Evolutionary conservation across 352 stramenopile species (phyloP).

Genomic region (Phytopythium oedochilum): DNA sequence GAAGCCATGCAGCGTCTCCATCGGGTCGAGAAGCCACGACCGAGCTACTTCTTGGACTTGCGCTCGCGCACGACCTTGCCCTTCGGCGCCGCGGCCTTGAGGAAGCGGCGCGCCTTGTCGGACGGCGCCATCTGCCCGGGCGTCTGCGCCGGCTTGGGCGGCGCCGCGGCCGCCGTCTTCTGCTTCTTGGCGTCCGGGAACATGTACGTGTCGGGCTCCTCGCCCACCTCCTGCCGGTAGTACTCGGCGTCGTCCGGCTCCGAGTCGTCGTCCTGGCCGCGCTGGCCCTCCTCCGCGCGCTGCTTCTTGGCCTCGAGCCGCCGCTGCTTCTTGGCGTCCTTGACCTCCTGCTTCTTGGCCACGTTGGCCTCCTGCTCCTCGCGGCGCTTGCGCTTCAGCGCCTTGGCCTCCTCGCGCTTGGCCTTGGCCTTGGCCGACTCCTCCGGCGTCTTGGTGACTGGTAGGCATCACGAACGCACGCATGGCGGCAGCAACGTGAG

Average conservation of each 20-base stretch:
- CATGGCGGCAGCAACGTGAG: conserved; percentile 1
- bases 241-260: conserved; percentile 77
- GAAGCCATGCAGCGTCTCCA: neutral
- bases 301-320: conserved; percentile 62
- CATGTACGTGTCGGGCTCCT: conserved; percentile 80
- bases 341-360: conserved; percentile 78
- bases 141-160: conserved; percentile 32
- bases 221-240: conserved; percentile 78
- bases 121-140: conserved; percentile 54
- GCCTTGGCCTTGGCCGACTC: conserved; percentile 78
- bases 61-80: conserved; percentile 57
- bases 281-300: conserved; percentile 20
- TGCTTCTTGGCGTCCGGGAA: conserved; percentile 66
- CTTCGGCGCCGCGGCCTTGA: conserved; percentile 37
- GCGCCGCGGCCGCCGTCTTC: conserved; percentile 20
- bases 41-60: conserved; percentile 38
- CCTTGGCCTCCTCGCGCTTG: conserved; percentile 59
- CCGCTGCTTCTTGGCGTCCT: conserved; percentile 74
- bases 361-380: conserved; percentile 90
- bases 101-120: conserved; percentile 62
- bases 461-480: no score
- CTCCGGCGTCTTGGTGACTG: conserved; percentile 77
- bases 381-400: conserved; percentile 80
- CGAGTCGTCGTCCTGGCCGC: conserved; percentile 41
- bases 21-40: neutral